Evolutionary conservation across 441 rosid genomes (phyloP), one percentile per base, ranked within the genome.

Genomic region (Gossypium gossypioides): DNA sequence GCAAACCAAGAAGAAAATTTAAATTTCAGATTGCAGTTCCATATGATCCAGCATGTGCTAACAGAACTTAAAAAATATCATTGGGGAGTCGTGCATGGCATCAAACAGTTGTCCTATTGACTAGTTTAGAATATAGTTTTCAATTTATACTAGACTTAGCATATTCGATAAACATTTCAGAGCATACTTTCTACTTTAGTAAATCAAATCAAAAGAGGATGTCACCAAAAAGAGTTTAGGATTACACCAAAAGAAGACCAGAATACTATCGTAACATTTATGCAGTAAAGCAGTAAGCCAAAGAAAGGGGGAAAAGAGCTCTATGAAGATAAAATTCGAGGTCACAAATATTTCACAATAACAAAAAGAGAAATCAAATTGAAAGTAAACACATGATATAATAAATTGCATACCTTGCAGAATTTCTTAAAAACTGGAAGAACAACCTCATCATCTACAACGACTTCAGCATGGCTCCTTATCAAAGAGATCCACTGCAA

Each of bases 401-500:
- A 21, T 54, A 1, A 57, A 73, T 12, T 44, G 40, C 51, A 15
- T 81, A 95, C 99, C 99, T 89, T 92, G 82, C 98, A 95, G 74
- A 79, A 81, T 69, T 86, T 92, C 85, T 86, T 82, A 76, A 91
- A 95, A 71, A 85, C 84, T 10, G 89, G 81, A 74, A 86, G 88
- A 64, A 90, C 81, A 54, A 78, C 80, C 68, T 86, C 87, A 81
- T 95, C 99, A 77, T 87, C 87, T 63, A 84, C 89, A 64, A 95
- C 74, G 21, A 86, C 87, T 79, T 91, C 88, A 24, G 93, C 98
- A 73, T 92, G 98, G 71, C 87, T 86, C 73, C 98, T 87, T 70
- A 88, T 60, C 77, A 92, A 77, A 70, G 93, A 72, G 9, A 92
- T 83, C 98, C 98, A 92, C 99, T 92, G 86, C 78, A 77, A 71